Evolutionary conservation across 208 protist genomes (phyloP), one percentile per base, ranked within the genome.

Genomic region (Trypanosoma grayi): DNA sequence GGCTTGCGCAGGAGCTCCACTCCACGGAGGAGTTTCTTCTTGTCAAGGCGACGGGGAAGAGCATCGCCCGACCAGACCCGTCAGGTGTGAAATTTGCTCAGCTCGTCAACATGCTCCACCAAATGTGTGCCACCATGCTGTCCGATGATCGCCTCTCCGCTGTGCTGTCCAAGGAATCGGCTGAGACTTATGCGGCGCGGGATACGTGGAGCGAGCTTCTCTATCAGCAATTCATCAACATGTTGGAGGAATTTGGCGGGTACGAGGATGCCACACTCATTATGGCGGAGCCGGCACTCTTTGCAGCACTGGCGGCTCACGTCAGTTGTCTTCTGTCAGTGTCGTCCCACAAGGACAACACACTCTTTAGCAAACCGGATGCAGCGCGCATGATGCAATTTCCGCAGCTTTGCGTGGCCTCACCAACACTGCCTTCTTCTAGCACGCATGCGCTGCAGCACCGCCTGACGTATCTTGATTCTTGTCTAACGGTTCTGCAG

Each of bases 201-300:
- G 66, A 66, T 51, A 74, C 68, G 24, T 95, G 89, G 86, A 84
- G 79, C 37, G 81, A 83, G 46, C 48, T 95, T 18, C 57, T 95
- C 28, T 90, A 79, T 53, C 81, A 93, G 62, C 73, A 93, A 64
- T 62, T 85, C 16, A 59, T 58, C 34, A 70, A 90, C 45, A 44
- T 95, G 3, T 66, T 95, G 4, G 63, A 70, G 40, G 66, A 79
- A 34, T 92, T 83, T 63, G 82, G 82, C 53, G 90, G 90, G 39
- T 95, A 95, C 73, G 90, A 95, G 54, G 89, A 95, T 60, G 84
- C 90, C 36, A 87, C 79, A 36, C 67, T 95, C 30, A 81, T 82
- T 57, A 84, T 93, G 56, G 79, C 82, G 16, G 77, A 92, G 65
- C 71, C 86, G n/a, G 83, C 86, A 22, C 71, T 93, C 36, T 70